Evolutionary conservation across 768 basidiomycete genomes (phyloP).

Genomic region (Suillus subluteus): DNA sequence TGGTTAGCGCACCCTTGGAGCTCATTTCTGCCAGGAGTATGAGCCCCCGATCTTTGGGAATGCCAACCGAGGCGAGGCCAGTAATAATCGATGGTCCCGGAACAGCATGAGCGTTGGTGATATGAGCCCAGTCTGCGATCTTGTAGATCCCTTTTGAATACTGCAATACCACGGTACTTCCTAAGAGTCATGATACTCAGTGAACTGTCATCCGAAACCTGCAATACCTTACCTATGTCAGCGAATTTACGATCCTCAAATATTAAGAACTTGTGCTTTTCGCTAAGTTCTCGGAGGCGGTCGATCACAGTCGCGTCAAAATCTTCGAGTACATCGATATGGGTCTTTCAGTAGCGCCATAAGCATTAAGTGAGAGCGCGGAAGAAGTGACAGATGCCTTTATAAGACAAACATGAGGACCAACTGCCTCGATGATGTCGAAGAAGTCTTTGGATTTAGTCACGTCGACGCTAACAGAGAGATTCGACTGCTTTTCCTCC

Average conservation of each 20-base stretch:
- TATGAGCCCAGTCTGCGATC: constrained; percentile 94
- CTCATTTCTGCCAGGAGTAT: constrained; percentile 97
- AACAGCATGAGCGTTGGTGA: constrained; percentile 96
- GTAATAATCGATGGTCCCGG: constrained; percentile 94
- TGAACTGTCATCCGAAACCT: neutral
- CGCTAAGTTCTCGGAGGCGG: constrained; percentile 68
- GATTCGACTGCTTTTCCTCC: constrained; percentile 86
- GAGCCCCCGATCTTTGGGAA: constrained; percentile 77
- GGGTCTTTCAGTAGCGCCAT: constrained; percentile 66
- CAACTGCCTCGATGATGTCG: constrained; percentile 85
- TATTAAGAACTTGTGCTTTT: constrained; percentile 89
- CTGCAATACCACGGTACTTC: constrained; percentile 94
- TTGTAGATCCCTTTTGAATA: constrained; percentile 92
- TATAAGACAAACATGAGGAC: constrained; percentile 89
- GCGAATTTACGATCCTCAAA: constrained; percentile 99
- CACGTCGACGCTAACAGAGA: constrained; percentile 96
- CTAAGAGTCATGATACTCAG: constrained; percentile 44
- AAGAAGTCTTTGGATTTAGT: constrained; percentile 79
- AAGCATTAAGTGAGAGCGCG: constrained; percentile 22
- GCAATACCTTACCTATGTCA: constrained; percentile 77
- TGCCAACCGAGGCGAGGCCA: constrained; percentile 87
- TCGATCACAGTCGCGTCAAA: constrained; percentile 76
- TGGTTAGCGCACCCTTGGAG: constrained; percentile 83
- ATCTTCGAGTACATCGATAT: constrained; percentile 94
- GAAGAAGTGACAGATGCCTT: constrained; percentile 60